Conservation (phyloP, 2,329 filamentous ascomycete genomes). For the Penicillium frequentans region DNA sequence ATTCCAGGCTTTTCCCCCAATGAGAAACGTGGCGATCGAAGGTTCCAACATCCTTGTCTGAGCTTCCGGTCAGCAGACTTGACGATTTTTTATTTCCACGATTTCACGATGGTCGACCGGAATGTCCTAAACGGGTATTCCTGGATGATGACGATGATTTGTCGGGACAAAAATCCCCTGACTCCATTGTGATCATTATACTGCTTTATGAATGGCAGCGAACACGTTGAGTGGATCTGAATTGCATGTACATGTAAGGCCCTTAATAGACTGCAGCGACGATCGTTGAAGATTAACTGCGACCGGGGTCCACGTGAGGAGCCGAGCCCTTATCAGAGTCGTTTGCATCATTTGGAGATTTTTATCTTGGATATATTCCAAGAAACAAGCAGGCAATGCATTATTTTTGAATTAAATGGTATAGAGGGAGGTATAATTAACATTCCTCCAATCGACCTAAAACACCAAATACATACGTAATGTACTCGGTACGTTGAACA, state of each 20-base stretch:
- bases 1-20: constrained; percentile 15
- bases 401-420: background rate
- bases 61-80: constrained; percentile 17
- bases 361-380: too few relatives aligned
- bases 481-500: background rate
- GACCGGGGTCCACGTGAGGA: constrained; percentile 17
- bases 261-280: constrained; percentile 5
- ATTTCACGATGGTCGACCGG: constrained; percentile 3
- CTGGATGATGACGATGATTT: constrained; percentile 3
- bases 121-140: constrained; percentile 16
- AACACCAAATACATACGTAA: background rate
- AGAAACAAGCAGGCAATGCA: background rate
- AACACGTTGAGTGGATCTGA: background rate
- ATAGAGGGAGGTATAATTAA: background rate
- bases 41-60: background rate
- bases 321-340: constrained; percentile 20
- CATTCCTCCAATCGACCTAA: background rate
- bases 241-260: background rate
- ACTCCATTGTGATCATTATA: background rate
- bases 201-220: constrained; percentile 1
- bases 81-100: constrained; percentile 5
- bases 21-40: constrained; percentile 12
- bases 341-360: background rate
- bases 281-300: constrained; percentile 9
- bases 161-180: background rate